Base-by-base conservation (phyloP, 176 grass and related monocot genomes). In the Triticum dicoccoides region DNA sequence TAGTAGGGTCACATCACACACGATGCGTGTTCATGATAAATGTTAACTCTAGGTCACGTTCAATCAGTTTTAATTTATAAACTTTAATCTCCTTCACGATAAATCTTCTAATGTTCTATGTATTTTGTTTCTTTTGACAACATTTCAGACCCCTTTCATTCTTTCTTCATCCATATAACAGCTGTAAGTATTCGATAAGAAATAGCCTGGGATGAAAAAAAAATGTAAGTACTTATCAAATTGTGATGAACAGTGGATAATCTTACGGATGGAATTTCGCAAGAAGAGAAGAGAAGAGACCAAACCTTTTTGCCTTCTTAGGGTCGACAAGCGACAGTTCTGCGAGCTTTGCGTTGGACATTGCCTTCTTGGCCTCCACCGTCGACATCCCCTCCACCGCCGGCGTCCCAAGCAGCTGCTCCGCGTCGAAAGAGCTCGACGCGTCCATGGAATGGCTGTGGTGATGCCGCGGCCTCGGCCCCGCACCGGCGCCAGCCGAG, bases 231-330 rank as follows among this genome's bases (percentile, higher is more conserved):
- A 47, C 11, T 47, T 13, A 24, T 38, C 24, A 67, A 56, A 58
- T 85, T 86, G 77, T 67, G 62, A 71, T 61, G 45, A 87, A 52
- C 24, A 69, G 49, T 8, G 73, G 9, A 45, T 52, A 52, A 32
- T 20, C 24, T 9, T 51, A 54, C 51, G 18, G 23, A 75, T 39
- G 58, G 18, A 52, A 61, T 25, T 71, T 34, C 20, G 34, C 1
- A 13, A 82, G 35, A 30, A 65, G 4, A 47, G 73, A 73, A 58
- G 4, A 61, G 68, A 73, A 63, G 56, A 59, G 56, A 49, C 14
- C 3, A 18, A 86, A 98, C 96, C 96, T 96, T 79, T 96, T 94
- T 25, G 93, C 92, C 59, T 90, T 93, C 86, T 90, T 94, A 4
- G 96, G 93, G 77, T 98, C 91, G 39, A 93, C 79, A 25, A 94